Evolutionary conservation across 768 basidiomycete genomes (phyloP), one percentile per base, ranked within the genome.

Genomic region (Tylopilus vinaceipallidus): DNA sequence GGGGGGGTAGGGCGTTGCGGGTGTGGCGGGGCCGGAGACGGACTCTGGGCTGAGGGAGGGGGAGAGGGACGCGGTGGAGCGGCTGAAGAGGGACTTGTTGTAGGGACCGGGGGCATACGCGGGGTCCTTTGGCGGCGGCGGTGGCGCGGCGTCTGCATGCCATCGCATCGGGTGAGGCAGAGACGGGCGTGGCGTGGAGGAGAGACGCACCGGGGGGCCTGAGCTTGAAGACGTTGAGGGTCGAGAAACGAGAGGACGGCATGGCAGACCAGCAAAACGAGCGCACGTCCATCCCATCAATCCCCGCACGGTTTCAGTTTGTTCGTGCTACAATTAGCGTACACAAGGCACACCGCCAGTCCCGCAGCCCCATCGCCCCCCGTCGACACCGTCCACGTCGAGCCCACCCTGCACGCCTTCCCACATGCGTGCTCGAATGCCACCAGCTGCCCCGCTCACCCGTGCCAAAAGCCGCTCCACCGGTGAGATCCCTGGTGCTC

Each of bases 111-210:
- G 42, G 7, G 71, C 60, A n/a, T n/a, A n/a, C n/a, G n/a, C n/a
- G n/a, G n/a, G n/a, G 56, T 88, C 86, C 66, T 88, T 87, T 34
- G 84, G 84, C 0, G 86, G 86, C 2, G 72, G 78, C 7, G 79
- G 80, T 29, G 72, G 68, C 40, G 50, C 49, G 14, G 50, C 6
- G n/a, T 59, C 60, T 63, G 44, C 12, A 40, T 13, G n/a, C n/a
- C n/a, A n/a, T n/a, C n/a, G n/a, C n/a, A n/a, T n/a, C n/a, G n/a
- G n/a, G n/a, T n/a, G n/a, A n/a, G n/a, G n/a, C n/a, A n/a, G n/a
- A n/a, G n/a, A n/a, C n/a, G n/a, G n/a, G n/a, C n/a, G n/a, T n/a
- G n/a, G n/a, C n/a, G n/a, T n/a, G n/a, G n/a, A n/a, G n/a, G n/a
- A n/a, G n/a, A n/a, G n/a, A n/a, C n/a, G 6, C 9, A 53, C 49